Conservation (phyloP, 805 yeast genomes). For the Starmera caribaea region DNA sequence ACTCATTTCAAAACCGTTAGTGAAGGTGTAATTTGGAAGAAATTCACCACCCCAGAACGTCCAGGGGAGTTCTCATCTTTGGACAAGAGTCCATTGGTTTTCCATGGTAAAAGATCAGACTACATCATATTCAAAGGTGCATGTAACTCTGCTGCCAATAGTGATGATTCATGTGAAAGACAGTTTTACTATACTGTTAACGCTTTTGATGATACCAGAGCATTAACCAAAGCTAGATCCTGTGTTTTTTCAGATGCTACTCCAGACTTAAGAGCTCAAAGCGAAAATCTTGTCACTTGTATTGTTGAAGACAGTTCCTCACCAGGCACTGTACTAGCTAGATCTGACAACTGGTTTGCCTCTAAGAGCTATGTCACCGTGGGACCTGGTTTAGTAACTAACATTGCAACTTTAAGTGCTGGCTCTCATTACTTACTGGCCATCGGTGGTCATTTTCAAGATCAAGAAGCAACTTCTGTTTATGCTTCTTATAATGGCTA, state of each 20-base stretch:
- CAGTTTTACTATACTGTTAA: conserved; percentile 34
- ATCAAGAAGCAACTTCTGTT: conserved; percentile 13
- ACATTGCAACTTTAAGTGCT: conserved; percentile 24
- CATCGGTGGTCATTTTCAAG: conserved; percentile 20
- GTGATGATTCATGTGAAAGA: conserved; percentile 23
- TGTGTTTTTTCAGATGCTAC: conserved; percentile 23
- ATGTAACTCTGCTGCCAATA: conserved; percentile 20
- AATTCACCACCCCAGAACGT: conserved; percentile 22
- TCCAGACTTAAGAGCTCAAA: conserved; percentile 11
- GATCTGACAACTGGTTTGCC: conserved; percentile 36
- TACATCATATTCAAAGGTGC: conserved; percentile 27
- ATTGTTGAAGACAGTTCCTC: conserved; percentile 29
- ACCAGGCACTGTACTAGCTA: conserved; percentile 23
- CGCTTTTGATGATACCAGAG: conserved; percentile 27
- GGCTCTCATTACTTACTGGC: conserved; percentile 26
- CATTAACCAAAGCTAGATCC: conserved; percentile 22
- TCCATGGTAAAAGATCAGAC: conserved; percentile 30
- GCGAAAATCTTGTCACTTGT: conserved; percentile 32
- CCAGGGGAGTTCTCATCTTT: conserved; percentile 17
- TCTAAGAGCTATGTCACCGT: conserved; percentile 20
- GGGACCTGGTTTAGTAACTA: conserved; percentile 23
- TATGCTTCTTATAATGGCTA: conserved; percentile 24
- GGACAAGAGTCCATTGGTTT: conserved; percentile 19
- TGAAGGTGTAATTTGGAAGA: conserved; percentile 31
- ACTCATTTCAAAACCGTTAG: conserved; percentile 31